Base-by-base conservation (phyloP, 2,329 filamentous ascomycete species). In the Parascedosporium putredinis region DNA sequence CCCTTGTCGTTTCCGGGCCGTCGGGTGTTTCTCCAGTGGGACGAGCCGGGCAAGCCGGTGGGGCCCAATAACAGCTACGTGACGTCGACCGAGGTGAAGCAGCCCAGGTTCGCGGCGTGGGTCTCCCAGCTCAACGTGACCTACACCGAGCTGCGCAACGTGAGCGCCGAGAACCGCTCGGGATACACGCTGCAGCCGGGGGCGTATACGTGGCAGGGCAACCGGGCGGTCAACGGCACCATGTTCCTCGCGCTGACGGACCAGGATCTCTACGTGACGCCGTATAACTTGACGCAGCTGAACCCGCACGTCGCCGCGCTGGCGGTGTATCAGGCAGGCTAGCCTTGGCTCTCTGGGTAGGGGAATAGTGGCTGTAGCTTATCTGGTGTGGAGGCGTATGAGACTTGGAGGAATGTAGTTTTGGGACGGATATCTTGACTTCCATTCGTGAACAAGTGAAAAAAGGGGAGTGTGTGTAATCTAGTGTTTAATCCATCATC, bases 41-140 rank as follows among this genome's bases (percentile, higher is more conserved):
- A 93, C 23, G 65, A 62, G 0, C 83, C 86, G 0, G 86, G 86
- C 0, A 66, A 76, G 56, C 58, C 74, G 0, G 75, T 91, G 3
- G 88, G 88, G 0, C 88, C 88, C 1, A 91, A 94, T 65, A 88
- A 88, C 68, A 86, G 79, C 60, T 94, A 94, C 62, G 67, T 88
- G 45, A 91, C 88, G 0, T 63, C 65, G 2, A 78, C 74, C 1
- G 70, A 71, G 0, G 84, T 83, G 0, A 73, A 72, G 2, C 57
- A 63, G 3, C 83, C 88, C 0, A 66, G 69, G 51, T 94, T 76
- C 55, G 86, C 87, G 0, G 77, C 80, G 0, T 95, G 87, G 86
- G 83, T 86, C 1, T 76, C 74, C 1, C 88, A 93, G 69, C 70
- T 93, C 16, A 88, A 86, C 54, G 71, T 85, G 10, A 93, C 88